phyloP scores from a whole-genome alignment of 257 asterid species.

The Cinchona pubescens region DNA sequence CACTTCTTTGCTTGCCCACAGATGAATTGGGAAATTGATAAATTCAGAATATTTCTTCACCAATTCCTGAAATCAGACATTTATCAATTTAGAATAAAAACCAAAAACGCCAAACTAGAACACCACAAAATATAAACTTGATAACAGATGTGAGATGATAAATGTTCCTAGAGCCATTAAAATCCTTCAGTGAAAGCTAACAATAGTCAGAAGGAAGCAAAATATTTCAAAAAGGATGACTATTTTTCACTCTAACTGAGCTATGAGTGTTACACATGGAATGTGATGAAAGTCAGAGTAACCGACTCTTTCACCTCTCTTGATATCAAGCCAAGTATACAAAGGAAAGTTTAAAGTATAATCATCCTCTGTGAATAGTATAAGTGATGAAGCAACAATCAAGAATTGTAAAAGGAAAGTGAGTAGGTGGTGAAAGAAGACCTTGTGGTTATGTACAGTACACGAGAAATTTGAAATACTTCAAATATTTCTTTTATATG shows the following conservation, averaged over 20 bases:
- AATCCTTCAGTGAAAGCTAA: neutral
- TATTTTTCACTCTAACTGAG: neutral
- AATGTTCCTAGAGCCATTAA: neutral
- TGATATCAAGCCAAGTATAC: no score
- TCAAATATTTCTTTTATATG: neutral
- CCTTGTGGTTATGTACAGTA: neutral
- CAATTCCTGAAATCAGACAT: constrained; percentile 53
- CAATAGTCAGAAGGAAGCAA: neutral
- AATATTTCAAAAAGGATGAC: neutral
- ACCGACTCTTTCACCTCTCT: neutral
- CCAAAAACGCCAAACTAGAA: neutral
- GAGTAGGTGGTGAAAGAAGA: neutral
- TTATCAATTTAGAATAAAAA: constrained; percentile 5
- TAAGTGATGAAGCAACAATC: neutral
- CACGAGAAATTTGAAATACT: neutral
- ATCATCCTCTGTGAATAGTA: neutral
- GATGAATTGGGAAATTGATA: constrained; percentile 83
- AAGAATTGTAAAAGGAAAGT: neutral
- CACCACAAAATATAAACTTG: neutral
- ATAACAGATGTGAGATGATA: neutral
- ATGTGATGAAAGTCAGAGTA: neutral
- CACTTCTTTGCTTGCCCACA: constrained; percentile 89
- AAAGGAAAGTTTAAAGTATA: neutral
- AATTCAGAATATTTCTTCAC: constrained; percentile 87
- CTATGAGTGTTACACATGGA: neutral